Evolutionary conservation across 202 grass and related monocot genomes (phyloP).

Genomic region (Zoysia matrella): DNA sequence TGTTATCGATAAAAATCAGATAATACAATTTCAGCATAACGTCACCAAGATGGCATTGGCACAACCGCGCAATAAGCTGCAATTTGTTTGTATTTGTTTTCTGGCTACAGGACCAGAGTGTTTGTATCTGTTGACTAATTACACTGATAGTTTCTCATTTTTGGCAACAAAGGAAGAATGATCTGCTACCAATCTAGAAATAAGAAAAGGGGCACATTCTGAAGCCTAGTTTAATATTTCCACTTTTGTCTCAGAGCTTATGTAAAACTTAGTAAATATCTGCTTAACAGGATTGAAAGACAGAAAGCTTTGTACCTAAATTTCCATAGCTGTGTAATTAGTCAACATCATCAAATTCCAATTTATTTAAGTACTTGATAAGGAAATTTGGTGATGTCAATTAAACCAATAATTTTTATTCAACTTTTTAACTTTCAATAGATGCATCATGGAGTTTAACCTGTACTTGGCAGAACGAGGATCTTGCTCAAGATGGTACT

Average conservation of each 20-base stretch:
- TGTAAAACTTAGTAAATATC: neutral
- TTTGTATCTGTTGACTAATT: neutral
- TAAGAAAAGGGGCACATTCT: slow-evolving; percentile 2
- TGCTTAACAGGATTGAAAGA: neutral
- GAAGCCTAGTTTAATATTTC: slow-evolving; percentile 14
- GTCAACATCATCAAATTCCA: too few relatives aligned
- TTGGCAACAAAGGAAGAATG: neutral
- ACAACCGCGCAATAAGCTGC: neutral
- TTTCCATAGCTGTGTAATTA: too few relatives aligned
- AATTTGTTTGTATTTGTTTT: neutral
- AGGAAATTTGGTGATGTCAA: neutral
- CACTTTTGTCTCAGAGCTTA: slow-evolving; percentile 1
- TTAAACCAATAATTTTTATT: neutral
- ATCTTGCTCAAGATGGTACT: slow-evolving; percentile 89
- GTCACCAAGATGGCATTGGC: neutral
- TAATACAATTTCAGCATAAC: slow-evolving; percentile 23
- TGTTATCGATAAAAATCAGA: neutral
- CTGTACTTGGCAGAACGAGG: slow-evolving; percentile 91
- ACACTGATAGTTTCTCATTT: neutral
- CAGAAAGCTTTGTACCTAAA: too few relatives aligned
- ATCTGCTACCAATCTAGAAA: neutral
- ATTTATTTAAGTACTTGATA: slow-evolving; percentile 22
- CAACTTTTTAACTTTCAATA: slow-evolving; percentile 3
- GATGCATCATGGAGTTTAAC: slow-evolving; percentile 31
- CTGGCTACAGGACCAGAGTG: neutral